Percentiles rank a stretch among this genome's conserved stretches.
Evolutionary conservation across 2,329 filamentous ascomycete species (phyloP).

Genomic region (Aspergillus pseudoglaucus): DNA sequence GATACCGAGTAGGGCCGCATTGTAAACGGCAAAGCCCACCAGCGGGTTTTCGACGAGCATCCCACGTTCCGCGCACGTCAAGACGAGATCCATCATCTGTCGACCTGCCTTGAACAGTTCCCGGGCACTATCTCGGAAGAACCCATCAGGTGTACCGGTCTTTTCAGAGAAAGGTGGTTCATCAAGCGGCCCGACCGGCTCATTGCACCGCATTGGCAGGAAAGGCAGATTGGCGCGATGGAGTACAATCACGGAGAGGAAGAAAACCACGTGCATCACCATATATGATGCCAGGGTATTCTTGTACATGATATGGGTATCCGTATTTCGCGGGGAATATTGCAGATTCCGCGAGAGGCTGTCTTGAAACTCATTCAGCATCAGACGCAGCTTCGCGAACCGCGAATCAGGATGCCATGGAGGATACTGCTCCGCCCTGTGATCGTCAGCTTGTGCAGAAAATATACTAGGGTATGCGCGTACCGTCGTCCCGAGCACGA

Average conservation of each 20-base stretch:
- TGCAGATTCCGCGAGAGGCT: slow-evolving; percentile 47
- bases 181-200: slow-evolving; percentile 49
- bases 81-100: slow-evolving; percentile 48
- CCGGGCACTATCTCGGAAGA: slow-evolving; percentile 47
- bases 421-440: slow-evolving; percentile 42
- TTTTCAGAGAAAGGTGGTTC: slow-evolving; percentile 43
- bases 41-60: slow-evolving; percentile 51
- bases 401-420: slow-evolving; percentile 49
- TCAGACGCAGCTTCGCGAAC: slow-evolving; percentile 42
- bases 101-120: slow-evolving; percentile 48
- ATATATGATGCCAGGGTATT: slow-evolving; percentile 48
- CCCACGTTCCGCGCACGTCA: slow-evolving; percentile 45
- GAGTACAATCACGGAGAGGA: slow-evolving; percentile 49
- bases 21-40: slow-evolving; percentile 50
- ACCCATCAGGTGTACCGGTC: slow-evolving; percentile 39
- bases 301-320: slow-evolving; percentile 48
- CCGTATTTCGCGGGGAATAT: slow-evolving; percentile 46
- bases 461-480: too few relatives aligned
- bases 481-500: slow-evolving; percentile 47
- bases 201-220: slow-evolving; percentile 43
- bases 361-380: slow-evolving; percentile 45
- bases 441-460: neutral
- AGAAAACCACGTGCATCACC: slow-evolving; percentile 49
- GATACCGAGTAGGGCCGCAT: slow-evolving; percentile 45
- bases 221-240: slow-evolving; percentile 53